A percentile compares a stretch with the other conserved stretches of the same genome.
Conservation (phyloP, 345 rosid species). For the Jatropha curcas region DNA sequence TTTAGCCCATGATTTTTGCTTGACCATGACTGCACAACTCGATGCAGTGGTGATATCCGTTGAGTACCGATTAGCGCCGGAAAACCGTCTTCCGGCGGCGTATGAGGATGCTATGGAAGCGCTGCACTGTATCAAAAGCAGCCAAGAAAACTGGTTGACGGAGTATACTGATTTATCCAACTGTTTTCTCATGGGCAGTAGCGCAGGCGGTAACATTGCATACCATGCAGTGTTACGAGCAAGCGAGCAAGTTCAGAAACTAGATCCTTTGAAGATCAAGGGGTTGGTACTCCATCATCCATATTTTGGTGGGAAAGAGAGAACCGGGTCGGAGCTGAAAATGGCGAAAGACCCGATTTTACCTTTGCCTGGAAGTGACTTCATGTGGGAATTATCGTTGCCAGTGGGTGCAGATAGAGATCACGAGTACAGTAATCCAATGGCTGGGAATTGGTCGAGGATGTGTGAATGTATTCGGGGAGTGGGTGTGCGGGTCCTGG, state of each 20-base stretch:
- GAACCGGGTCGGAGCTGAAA: conserved; percentile 50
- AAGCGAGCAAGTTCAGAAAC: conserved; percentile 2
- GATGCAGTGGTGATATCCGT: conserved; percentile 46
- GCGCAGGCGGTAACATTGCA: conserved; percentile 63
- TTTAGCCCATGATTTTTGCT: conserved; percentile 32
- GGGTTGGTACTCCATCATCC: conserved; percentile 62
- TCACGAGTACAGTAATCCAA: conserved; percentile 60
- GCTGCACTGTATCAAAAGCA: conserved; percentile 20
- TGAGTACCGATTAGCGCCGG: conserved; percentile 41
- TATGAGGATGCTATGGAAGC: conserved; percentile 32
- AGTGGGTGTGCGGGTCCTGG: neutral
- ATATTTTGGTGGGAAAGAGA: conserved; percentile 52
- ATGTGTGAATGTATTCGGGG: neutral
- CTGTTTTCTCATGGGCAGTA: conserved; percentile 50
- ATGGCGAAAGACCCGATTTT: conserved; percentile 23
- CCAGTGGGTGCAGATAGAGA: conserved; percentile 55
- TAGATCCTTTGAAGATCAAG: conserved; percentile 48
- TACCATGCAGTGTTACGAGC: conserved; percentile 46
- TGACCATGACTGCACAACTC: conserved; percentile 28
- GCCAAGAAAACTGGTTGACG: conserved; percentile 16
- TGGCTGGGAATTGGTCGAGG: neutral
- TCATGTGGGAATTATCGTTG: conserved; percentile 57
- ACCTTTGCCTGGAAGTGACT: conserved; percentile 32
- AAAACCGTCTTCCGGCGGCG: conserved; percentile 33
- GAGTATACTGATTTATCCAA: conserved; percentile 32